These are phyloP conservation scores for Scutellospora calospora DNA, from an alignment of 371 early-diverging fungal genomes.

Conservation along the genomic window DNA sequence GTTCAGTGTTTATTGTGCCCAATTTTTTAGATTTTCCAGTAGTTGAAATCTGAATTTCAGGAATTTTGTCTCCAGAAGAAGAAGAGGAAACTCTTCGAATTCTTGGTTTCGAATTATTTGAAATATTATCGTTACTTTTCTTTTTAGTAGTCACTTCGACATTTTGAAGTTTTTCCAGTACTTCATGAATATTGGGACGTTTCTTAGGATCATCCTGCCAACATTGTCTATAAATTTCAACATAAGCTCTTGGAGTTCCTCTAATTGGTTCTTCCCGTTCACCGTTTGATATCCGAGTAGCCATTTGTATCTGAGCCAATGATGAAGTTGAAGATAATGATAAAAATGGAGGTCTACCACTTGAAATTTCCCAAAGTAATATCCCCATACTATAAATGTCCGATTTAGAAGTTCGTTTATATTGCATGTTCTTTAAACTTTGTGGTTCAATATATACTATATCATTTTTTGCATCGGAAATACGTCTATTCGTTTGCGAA, in stretches of 20 bases:
- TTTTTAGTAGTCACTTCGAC: not conserved
- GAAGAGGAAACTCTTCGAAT: not conserved
- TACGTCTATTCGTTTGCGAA: not conserved
- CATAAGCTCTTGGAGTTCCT: slow-evolving; percentile 25
- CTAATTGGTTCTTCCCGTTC: slow-evolving; percentile 12
- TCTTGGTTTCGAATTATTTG: not conserved
- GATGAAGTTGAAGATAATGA: not conserved
- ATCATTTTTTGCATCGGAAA: not conserved
- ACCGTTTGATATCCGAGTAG: not conserved
- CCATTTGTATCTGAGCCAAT: not conserved
- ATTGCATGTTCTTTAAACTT: not conserved
- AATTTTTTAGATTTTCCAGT: too few relatives aligned
- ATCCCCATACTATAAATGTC: slow-evolving; percentile 41
- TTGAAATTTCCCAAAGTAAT: slow-evolving; percentile 43
- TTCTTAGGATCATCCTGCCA: slow-evolving; percentile 15
- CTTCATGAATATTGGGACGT: slow-evolving; percentile 24
- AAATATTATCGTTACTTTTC: not conserved
- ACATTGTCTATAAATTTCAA: slow-evolving; percentile 34
- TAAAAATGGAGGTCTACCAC: slow-evolving; percentile 16
- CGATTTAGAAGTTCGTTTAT: slow-evolving; percentile 17
- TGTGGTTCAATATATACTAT: slow-evolving; percentile 22
- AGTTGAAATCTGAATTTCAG: not conserved
- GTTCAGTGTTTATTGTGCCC: too few relatives aligned
- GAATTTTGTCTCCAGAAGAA: not conserved
- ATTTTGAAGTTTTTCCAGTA: not conserved